phyloP scores from a whole-genome alignment of 805 yeast species.

The Candida sanyiensis region DNA sequence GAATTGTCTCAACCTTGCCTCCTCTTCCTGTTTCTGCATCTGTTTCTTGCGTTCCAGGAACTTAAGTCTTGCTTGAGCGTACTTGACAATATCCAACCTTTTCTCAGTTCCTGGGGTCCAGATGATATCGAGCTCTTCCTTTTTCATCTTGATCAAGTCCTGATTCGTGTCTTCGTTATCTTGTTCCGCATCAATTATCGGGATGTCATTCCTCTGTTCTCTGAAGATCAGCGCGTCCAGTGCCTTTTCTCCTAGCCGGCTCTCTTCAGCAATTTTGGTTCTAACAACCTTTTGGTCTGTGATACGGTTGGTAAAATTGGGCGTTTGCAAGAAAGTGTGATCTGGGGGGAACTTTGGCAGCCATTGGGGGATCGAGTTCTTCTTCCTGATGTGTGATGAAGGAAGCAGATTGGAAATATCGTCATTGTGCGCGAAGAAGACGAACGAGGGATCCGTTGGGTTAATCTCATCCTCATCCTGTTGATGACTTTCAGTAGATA shows the following conservation, averaged over 20 bases:
- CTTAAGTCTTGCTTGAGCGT: constrained; percentile 44
- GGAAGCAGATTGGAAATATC: constrained; percentile 54
- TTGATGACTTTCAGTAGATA: background rate
- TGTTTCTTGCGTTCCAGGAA: constrained; percentile 32
- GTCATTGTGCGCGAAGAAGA: constrained; percentile 47
- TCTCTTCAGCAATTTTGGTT: constrained; percentile 71
- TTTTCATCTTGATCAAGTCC: constrained; percentile 6
- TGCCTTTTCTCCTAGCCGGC: constrained; percentile 75
- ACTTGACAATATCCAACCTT: constrained; percentile 50
- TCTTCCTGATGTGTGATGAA: constrained; percentile 34
- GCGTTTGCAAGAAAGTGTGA: constrained; percentile 80
- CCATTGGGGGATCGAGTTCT: constrained; percentile 57
- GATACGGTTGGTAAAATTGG: constrained; percentile 54
- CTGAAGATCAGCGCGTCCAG: constrained; percentile 56
- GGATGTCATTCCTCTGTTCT: no score
- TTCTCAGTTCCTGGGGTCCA: constrained; percentile 18
- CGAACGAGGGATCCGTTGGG: constrained; percentile 41
- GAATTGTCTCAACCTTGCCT: constrained; percentile 9
- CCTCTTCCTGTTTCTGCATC: constrained; percentile 10
- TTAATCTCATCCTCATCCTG: constrained; percentile 11
- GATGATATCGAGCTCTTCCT: constrained; percentile 4
- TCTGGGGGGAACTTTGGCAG: constrained; percentile 91
- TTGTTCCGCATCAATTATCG: no score
- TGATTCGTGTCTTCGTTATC: no score
- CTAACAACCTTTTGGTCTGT: constrained; percentile 69